Evolutionary conservation across 2,329 filamentous ascomycete genomes (phyloP).

Genomic region (Ophiostoma piceae): DNA sequence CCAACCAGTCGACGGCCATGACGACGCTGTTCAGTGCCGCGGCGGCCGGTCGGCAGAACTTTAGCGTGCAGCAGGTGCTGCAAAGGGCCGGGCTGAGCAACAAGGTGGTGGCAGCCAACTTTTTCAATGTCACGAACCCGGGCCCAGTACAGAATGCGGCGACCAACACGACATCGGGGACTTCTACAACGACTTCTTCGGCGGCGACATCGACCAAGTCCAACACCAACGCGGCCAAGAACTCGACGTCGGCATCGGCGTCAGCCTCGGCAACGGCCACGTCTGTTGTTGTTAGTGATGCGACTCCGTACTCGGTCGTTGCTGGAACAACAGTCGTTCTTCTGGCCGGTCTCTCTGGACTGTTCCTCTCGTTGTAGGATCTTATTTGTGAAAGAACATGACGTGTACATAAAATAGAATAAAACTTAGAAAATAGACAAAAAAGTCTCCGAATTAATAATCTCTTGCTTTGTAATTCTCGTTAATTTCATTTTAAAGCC

Average conservation of each 20-base stretch:
- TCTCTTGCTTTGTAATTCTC: neutral
- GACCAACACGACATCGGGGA: neutral
- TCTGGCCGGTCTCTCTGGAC: neutral
- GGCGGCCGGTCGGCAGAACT: slow-evolving; percentile 31
- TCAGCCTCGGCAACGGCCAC: neutral
- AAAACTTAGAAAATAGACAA: neutral
- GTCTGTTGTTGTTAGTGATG: neutral
- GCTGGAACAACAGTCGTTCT: neutral
- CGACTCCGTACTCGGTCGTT: neutral
- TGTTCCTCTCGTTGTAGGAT: neutral
- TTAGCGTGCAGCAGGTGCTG: slow-evolving; percentile 34
- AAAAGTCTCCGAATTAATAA: neutral
- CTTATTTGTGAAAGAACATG: neutral
- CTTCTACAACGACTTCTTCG: neutral
- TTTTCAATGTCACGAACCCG: slow-evolving; percentile 25
- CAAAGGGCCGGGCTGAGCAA: slow-evolving; percentile 32
- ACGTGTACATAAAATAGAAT: neutral
- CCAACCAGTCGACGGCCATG: slow-evolving; percentile 26
- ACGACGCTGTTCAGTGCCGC: slow-evolving; percentile 32
- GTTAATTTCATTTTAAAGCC: too few species aligned
- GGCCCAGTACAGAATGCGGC: neutral
- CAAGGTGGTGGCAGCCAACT: slow-evolving; percentile 37
- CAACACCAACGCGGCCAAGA: neutral
- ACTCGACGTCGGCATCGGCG: neutral
- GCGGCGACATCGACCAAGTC: neutral